Evolutionary conservation across 331 rosid genomes (phyloP).

Genomic region (Erythrophleum ivorense): DNA sequence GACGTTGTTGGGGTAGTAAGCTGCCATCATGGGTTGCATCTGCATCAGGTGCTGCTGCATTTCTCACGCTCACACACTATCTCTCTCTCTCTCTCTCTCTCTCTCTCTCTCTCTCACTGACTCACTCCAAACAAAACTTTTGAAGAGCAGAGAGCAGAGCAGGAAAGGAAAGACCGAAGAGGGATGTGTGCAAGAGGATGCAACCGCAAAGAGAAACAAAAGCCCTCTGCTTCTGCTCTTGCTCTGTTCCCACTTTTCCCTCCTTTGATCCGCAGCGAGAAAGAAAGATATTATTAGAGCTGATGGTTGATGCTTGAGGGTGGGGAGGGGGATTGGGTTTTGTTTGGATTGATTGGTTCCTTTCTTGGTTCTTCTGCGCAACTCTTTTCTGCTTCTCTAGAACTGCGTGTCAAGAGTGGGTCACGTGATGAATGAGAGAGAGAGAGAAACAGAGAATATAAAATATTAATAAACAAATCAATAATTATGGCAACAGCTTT

Average conservation of each 20-base stretch:
- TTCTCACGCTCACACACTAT: slow-evolving; percentile 38
- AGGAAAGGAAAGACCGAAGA: slow-evolving; percentile 17
- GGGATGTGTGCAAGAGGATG: slow-evolving; percentile 37
- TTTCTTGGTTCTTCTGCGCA: slow-evolving; percentile 36
- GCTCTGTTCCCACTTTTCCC: slow-evolving; percentile 34
- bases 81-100: slow-evolving; percentile 6
- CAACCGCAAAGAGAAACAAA: slow-evolving; percentile 37
- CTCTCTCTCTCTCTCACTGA: not conserved
- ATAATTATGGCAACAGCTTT: slow-evolving; percentile 30
- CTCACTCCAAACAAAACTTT: not conserved
- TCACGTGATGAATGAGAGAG: slow-evolving; percentile 65
- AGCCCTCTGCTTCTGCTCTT: slow-evolving; percentile 31
- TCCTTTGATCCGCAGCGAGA: slow-evolving; percentile 13
- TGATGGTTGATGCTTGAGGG: slow-evolving; percentile 9
- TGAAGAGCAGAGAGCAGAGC: slow-evolving; percentile 32
- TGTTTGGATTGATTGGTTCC: slow-evolving; percentile 22
- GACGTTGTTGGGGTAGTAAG: slow-evolving; percentile 96
- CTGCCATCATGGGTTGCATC: slow-evolving; percentile 99
- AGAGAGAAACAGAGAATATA: slow-evolving; percentile 5
- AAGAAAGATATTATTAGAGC: not conserved
- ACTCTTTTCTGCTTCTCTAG: slow-evolving; percentile 36
- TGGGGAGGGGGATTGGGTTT: not conserved
- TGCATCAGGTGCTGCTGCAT: slow-evolving; percentile 99
- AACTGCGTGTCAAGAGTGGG: slow-evolving; percentile 50
- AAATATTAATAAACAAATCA: not conserved